These are phyloP conservation scores for Tympanopsis confertula DNA, from an alignment of 2,329 filamentous ascomycete species.

Conservation along the genomic window DNA sequence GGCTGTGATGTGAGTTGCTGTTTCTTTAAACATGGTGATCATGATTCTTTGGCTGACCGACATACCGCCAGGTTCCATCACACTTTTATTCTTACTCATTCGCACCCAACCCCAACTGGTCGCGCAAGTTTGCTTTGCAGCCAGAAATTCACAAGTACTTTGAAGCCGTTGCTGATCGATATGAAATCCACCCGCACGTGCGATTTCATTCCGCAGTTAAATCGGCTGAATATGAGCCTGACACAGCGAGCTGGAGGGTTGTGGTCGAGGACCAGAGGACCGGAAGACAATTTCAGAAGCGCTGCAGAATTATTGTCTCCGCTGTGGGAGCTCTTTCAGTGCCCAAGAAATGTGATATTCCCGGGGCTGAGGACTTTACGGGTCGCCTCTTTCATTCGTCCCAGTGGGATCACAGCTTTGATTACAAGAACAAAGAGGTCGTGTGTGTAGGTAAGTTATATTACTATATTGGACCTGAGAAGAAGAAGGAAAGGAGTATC, in stretches of 20 bases:
- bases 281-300: neutral
- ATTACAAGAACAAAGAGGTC: conserved; percentile 22
- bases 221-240: neutral
- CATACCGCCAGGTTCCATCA: conserved; percentile 1
- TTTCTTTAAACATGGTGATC: conserved; percentile 1
- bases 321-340: neutral
- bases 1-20: conserved; percentile 18
- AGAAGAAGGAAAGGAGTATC: neutral
- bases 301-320: neutral
- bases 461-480: neutral
- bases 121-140: conserved; percentile 6
- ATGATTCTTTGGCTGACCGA: neutral
- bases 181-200: neutral
- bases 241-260: neutral
- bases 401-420: conserved; percentile 24
- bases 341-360: neutral
- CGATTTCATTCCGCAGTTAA: neutral
- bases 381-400: conserved; percentile 26
- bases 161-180: neutral
- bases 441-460: conserved; percentile 19
- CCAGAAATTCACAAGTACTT: conserved; percentile 6
- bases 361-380: conserved; percentile 13
- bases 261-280: neutral
- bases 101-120: conserved; percentile 16
- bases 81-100: conserved; percentile 19